Base-by-base conservation (phyloP, 1,284 basidiomycete genomes). In the Thecaphora thlaspeos region DNA sequence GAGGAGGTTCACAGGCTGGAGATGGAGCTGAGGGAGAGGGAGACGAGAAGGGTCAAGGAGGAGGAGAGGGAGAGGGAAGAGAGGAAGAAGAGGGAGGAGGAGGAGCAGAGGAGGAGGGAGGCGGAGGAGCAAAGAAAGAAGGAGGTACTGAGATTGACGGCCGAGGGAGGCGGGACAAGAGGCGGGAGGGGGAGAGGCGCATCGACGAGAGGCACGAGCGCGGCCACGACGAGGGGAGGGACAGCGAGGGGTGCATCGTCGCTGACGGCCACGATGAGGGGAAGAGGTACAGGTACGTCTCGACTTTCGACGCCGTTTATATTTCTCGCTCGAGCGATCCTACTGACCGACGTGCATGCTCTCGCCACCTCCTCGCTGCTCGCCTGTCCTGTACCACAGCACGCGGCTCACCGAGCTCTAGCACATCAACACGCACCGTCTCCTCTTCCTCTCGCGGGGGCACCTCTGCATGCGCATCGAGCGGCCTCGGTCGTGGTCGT, bases 11-110 rank as follows among this genome's bases (percentile, higher is more conserved):
- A 71, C 41, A 59, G 43, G 7, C 41, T 63, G 14, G 51, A 47
- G 3, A 41, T 70, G 8, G 62, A 56, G 4, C 53, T 65, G 1
- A 61, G 61, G 4, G 52, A 68, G 40, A 42, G 62, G 17, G 68
- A 70, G 44, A 68, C 60, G 22, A 50, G 55, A 21, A 46, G 68
- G 1, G 41, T 63, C 3, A 47, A 55, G 34, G 68, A 48, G 2
- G 61, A 65, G 46, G 68, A 59, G 4, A 26, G 30, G 23, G 61
- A 49, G 3, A 48, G 56, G 8, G 61, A 65, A 36, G 34, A 44
- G 15, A 57, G 57, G 32, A 5, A 28, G 26, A 45, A 56, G 7
- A 55, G 51, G 2, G 59, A 51, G 22, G 41, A 56, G 23, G 43
- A 46, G 10, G 57, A 47, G 2, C 55, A 48, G 4, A 18, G 48